Percentiles rank a stretch among this genome's conserved stretches.
These are phyloP conservation scores for Fraxinus xanthoxyloides DNA, from an alignment of 305 asterid species.

Conservation along the genomic window DNA sequence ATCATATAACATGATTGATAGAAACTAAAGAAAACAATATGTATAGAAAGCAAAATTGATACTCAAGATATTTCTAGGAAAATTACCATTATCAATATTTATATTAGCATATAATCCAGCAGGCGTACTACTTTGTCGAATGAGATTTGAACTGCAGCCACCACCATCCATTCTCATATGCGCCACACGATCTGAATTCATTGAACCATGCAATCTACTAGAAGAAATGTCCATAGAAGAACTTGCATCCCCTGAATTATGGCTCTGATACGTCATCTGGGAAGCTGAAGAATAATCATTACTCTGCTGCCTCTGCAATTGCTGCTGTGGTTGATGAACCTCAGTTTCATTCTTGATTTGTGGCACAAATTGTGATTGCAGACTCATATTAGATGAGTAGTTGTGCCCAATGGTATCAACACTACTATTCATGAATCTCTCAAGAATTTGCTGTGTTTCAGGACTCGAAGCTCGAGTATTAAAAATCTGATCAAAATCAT, in stretches of 20 bases:
- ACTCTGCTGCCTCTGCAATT: slow-evolving; percentile 32
- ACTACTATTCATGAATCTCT: slow-evolving; percentile 22
- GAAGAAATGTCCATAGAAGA: slow-evolving; percentile 29
- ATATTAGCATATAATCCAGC: slow-evolving; percentile 66
- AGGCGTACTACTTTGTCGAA: slow-evolving; percentile 82
- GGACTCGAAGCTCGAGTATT: slow-evolving; percentile 17
- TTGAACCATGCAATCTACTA: slow-evolving; percentile 25
- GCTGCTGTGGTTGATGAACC: slow-evolving; percentile 21
- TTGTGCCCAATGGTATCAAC: slow-evolving; percentile 21
- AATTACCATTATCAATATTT: slow-evolving; percentile 46
- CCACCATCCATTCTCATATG: slow-evolving; percentile 40
- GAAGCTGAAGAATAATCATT: slow-evolving; percentile 33
- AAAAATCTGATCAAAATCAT: slow-evolving; percentile 45
- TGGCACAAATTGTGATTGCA: slow-evolving; percentile 22
- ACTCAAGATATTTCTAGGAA: not conserved
- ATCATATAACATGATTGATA: not conserved
- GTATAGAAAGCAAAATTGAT: not conserved
- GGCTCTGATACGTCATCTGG: slow-evolving; percentile 32
- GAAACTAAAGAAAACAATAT: not conserved
- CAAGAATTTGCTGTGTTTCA: slow-evolving; percentile 20
- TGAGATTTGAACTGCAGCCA: slow-evolving; percentile 41
- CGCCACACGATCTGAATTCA: slow-evolving; percentile 18
- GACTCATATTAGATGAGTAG: slow-evolving; percentile 3
- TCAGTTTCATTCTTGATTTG: slow-evolving; percentile 38
- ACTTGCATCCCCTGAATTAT: slow-evolving; percentile 15